Conservation (phyloP, 208 protist species). For the Spironucleus salmonicida region DNA sequence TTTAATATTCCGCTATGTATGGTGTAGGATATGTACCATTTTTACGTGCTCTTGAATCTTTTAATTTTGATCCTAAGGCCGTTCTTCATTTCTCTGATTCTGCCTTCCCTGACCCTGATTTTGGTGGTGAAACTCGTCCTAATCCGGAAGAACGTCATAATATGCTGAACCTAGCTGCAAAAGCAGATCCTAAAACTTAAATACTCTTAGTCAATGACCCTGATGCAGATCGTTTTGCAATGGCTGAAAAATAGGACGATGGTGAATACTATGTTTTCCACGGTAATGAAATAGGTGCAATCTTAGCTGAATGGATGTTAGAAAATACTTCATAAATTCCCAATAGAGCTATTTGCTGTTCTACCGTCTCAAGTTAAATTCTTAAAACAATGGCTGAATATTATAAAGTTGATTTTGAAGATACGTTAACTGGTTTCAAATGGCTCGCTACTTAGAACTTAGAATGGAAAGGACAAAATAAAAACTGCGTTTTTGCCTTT, state of each 20-base stretch:
- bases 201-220: constrained; percentile 92
- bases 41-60: constrained; percentile 52
- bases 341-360: constrained; percentile 50
- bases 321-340: constrained; percentile 8
- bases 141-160: constrained; percentile 78
- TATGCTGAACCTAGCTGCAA: constrained; percentile 53
- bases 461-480: constrained; percentile 32
- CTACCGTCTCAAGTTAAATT: constrained; percentile 61
- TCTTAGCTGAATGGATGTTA: constrained; percentile 78
- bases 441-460: constrained; percentile 77
- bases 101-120: constrained; percentile 75
- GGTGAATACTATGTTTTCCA: constrained; percentile 46
- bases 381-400: constrained; percentile 65
- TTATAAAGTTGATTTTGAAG: constrained; percentile 67
- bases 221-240: constrained; percentile 83
- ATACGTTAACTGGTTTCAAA: constrained; percentile 94
- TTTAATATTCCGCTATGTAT: constrained; percentile 65
- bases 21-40: constrained; percentile 73
- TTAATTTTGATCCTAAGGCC: constrained; percentile 49
- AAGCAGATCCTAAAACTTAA: constrained; percentile 57
- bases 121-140: constrained; percentile 82
- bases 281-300: constrained; percentile 83
- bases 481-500: constrained; percentile 66
- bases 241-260: constrained; percentile 59
- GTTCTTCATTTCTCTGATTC: constrained; percentile 58